phyloP scores from a whole-genome alignment of 768 basidiomycete genomes.

The Tulasnella sp. region DNA sequence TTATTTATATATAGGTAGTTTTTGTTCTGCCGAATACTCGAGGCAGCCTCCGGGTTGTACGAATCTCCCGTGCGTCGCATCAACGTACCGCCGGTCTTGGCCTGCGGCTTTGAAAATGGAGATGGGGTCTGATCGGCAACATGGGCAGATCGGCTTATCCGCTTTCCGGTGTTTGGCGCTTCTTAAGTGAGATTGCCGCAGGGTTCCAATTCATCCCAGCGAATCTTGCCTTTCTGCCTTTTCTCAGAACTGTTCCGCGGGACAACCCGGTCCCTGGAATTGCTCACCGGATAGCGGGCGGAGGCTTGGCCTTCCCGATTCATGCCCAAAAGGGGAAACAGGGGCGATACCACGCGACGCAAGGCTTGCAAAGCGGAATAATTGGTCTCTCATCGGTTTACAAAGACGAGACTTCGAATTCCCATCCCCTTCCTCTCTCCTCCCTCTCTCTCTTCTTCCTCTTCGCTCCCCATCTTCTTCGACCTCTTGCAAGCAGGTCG shows the following conservation, averaged over 20 bases:
- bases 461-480: not conserved
- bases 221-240: slow-evolving; percentile 18
- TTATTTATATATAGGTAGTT: no score
- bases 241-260: not conserved
- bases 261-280: not conserved
- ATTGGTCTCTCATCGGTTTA: slow-evolving; percentile 2
- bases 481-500: not conserved
- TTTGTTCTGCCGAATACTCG: no score
- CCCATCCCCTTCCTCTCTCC: not conserved
- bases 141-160: not conserved
- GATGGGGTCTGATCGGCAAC: not conserved
- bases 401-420: not conserved
- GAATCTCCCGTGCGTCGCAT: not conserved
- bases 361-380: slow-evolving; percentile 6
- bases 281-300: not conserved
- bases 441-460: not conserved
- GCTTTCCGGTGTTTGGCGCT: not conserved
- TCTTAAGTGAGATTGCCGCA: not conserved
- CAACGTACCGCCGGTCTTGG: not conserved
- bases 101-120: not conserved
- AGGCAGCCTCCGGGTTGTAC: no score
- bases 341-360: slow-evolving; percentile 7
- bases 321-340: not conserved
- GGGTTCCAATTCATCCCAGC: not conserved
- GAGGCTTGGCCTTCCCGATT: not conserved